Evolutionary conservation across 1,284 basidiomycete genomes (phyloP).

Genomic region (Moniliophthora roreri): DNA sequence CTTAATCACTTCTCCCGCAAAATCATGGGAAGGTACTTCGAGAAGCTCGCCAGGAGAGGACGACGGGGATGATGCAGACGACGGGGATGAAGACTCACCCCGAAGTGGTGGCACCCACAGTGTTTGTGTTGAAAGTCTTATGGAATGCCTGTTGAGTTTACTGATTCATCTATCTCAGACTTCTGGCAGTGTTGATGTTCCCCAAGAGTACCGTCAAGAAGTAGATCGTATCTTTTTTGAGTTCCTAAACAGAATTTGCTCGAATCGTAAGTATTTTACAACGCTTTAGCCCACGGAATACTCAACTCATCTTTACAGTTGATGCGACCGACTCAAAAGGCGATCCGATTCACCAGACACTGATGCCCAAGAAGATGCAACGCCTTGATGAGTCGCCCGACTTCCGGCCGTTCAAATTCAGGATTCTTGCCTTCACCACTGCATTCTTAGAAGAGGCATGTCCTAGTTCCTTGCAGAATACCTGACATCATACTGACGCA

Average conservation of each 20-base stretch:
- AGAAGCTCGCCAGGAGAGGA: conserved; percentile 31
- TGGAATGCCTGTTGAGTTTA: neutral
- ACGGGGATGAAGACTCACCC: conserved; percentile 24
- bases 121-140: conserved; percentile 13
- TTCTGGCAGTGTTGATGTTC: conserved; percentile 59
- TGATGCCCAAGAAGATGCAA: conserved; percentile 99
- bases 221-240: conserved; percentile 92
- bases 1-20: too few relatives aligned
- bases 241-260: conserved; percentile 88
- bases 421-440: conserved; percentile 98
- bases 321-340: conserved; percentile 93
- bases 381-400: conserved; percentile 93
- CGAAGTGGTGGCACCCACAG: conserved; percentile 14
- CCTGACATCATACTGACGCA: conserved; percentile 14
- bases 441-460: conserved; percentile 91
- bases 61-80: conserved; percentile 37
- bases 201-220: conserved; percentile 76
- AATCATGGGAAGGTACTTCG: neutral
- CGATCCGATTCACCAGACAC: conserved; percentile 95
- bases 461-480: neutral
- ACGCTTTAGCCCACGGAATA: conserved; percentile 11
- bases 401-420: conserved; percentile 98
- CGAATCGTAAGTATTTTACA: conserved; percentile 72
- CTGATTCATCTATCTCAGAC: conserved; percentile 15
- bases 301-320: conserved; percentile 49